phyloP scores from a whole-genome alignment of 495 filamentous ascomycete genomes.

The Apiosordaria backusii region DNA sequence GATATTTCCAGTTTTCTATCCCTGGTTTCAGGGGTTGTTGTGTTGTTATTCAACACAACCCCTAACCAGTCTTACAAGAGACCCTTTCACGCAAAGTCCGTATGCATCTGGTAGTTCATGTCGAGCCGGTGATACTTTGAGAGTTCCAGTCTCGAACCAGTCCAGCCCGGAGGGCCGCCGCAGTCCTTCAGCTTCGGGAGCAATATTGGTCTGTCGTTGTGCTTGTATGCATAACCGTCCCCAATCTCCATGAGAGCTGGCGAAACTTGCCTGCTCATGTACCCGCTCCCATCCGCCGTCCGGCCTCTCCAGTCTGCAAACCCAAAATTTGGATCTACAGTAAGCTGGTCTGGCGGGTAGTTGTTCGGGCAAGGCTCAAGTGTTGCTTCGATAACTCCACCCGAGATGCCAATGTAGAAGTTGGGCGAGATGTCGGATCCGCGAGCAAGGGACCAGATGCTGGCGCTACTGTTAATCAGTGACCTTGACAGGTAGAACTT shows the following conservation, averaged over 20 bases:
- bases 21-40: neutral
- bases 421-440: constrained; percentile 40
- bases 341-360: constrained; percentile 5
- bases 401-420: constrained; percentile 42
- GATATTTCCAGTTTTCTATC: neutral
- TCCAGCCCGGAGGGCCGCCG: constrained; percentile 9
- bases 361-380: constrained; percentile 23
- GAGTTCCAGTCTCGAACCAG: neutral
- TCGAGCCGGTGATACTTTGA: constrained; percentile 26
- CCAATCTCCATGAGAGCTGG: constrained; percentile 31
- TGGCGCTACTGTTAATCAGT: constrained; percentile 19
- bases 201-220: constrained; percentile 26
- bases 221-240: constrained; percentile 20
- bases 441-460: constrained; percentile 42
- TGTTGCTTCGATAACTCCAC: constrained; percentile 36
- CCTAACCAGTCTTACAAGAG: no score
- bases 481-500: constrained; percentile 36
- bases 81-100: constrained; percentile 4
- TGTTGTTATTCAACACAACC: no score
- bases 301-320: constrained; percentile 17
- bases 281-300: constrained; percentile 8
- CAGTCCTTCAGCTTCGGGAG: constrained; percentile 16
- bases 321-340: constrained; percentile 28
- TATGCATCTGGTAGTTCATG: constrained; percentile 10
- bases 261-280: constrained; percentile 11